Evolutionary conservation across 306 rosid genomes (phyloP).

Genomic region (Arachis hypogaea): DNA sequence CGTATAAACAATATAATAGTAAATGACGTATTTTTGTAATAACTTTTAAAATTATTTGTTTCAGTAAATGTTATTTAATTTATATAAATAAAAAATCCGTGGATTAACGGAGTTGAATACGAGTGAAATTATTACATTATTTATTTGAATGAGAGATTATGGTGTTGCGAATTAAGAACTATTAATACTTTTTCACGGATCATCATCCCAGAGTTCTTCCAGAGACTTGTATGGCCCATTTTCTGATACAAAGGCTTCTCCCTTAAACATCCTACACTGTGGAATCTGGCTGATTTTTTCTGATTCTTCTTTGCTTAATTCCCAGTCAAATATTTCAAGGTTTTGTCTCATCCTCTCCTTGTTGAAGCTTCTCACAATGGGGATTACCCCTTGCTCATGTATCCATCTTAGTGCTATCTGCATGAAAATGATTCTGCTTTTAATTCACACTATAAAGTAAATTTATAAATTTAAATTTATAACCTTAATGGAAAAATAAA

Average conservation of each 20-base stretch:
- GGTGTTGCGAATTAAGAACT: background rate
- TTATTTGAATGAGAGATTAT: background rate
- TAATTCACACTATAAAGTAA: too few relatives aligned
- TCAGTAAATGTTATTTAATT: too few relatives aligned
- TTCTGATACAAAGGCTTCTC: constrained; percentile 35
- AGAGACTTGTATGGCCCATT: constrained; percentile 47
- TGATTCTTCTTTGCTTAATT: constrained; percentile 27
- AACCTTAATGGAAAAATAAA: background rate
- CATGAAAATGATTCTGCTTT: background rate
- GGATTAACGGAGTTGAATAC: too few relatives aligned
- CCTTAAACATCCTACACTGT: constrained; percentile 35
- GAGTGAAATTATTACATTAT: too few relatives aligned
- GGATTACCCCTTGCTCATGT: constrained; percentile 36
- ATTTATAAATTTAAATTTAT: too few relatives aligned
- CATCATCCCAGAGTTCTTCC: constrained; percentile 53
- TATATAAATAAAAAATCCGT: too few relatives aligned
- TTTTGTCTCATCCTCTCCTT: constrained; percentile 58
- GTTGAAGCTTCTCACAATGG: constrained; percentile 51
- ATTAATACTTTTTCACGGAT: constrained; percentile 1
- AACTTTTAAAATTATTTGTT: too few relatives aligned
- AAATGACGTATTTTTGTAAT: too few relatives aligned
- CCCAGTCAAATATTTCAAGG: constrained; percentile 46
- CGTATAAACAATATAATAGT: too few relatives aligned
- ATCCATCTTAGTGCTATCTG: constrained; percentile 43
- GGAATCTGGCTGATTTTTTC: constrained; percentile 46